Evolutionary conservation across 805 yeast genomes (phyloP).

Genomic region (Danielozyma ontarioensis): DNA sequence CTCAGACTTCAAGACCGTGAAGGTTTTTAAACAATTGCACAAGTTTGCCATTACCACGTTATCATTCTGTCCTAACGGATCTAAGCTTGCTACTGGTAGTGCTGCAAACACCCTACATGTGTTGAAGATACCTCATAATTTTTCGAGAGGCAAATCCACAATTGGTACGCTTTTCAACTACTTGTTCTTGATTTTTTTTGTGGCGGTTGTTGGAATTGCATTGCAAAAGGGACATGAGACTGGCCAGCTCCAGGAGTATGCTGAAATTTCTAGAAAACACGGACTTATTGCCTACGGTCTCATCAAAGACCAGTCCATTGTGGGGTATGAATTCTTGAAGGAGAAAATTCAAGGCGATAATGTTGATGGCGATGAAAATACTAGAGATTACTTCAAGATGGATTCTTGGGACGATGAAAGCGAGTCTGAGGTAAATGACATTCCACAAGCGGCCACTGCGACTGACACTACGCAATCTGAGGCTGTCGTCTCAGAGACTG

Average conservation of each 20-base stretch:
- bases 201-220: conserved; percentile 25
- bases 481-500: background rate
- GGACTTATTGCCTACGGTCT: conserved; percentile 11
- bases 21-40: conserved; percentile 58
- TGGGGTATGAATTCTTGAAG: conserved; percentile 21
- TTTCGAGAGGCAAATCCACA: conserved; percentile 35
- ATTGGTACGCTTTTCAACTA: conserved; percentile 29
- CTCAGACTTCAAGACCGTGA: conserved; percentile 46
- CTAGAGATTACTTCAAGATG: conserved; percentile 18
- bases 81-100: conserved; percentile 63
- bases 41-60: conserved; percentile 73
- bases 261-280: conserved; percentile 14
- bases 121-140: conserved; percentile 50
- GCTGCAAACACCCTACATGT: conserved; percentile 73
- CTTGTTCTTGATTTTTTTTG: conserved; percentile 27
- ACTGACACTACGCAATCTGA: background rate
- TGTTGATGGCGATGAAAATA: conserved; percentile 16
- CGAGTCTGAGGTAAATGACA: background rate
- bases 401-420: conserved; percentile 17
- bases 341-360: conserved; percentile 22
- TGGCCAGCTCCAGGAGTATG: conserved; percentile 26
- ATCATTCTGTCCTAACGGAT: conserved; percentile 63
- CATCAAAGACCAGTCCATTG: conserved; percentile 18
- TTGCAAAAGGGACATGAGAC: conserved; percentile 30
- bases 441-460: background rate